These are phyloP conservation scores for Filosporella fistucella DNA, from an alignment of 495 filamentous ascomycete genomes.

Conservation along the genomic window DNA sequence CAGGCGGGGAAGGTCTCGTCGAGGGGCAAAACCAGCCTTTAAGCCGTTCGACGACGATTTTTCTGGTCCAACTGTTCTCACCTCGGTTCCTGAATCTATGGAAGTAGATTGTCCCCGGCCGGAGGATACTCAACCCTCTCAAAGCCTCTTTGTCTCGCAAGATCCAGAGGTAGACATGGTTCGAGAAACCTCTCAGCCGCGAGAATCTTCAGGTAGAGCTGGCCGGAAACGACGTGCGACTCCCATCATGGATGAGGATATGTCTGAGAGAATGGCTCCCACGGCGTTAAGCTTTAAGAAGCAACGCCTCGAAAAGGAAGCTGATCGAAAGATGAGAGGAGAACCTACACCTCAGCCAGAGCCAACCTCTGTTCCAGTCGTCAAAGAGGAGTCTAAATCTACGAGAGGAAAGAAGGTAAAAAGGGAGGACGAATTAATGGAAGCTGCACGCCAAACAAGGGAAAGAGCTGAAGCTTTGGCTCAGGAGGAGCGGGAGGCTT, in stretches of 20 bases:
- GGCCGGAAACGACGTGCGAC: constrained; percentile 41
- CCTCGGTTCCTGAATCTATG: constrained; percentile 19
- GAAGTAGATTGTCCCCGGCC: constrained; percentile 5
- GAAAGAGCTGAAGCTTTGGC: constrained; percentile 64
- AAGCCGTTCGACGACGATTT: constrained; percentile 56
- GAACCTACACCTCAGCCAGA: constrained; percentile 21
- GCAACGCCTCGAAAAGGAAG: constrained; percentile 48
- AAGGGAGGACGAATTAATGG: constrained; percentile 43
- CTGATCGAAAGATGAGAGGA: constrained; percentile 29
- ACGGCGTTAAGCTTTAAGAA: constrained; percentile 70
- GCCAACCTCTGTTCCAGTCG: constrained; percentile 4
- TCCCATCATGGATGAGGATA: constrained; percentile 41
- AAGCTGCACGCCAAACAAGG: constrained; percentile 60
- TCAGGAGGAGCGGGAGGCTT: constrained; percentile 52
- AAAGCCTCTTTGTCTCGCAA: constrained; percentile 36
- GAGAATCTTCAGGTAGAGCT: constrained; percentile 1
- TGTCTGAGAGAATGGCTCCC: constrained; percentile 63
- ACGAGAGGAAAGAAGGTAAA: constrained; percentile 40
- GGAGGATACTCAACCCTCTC: constrained; percentile 21
- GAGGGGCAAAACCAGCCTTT: constrained; percentile 57
- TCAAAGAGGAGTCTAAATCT: constrained; percentile 5
- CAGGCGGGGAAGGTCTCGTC: constrained; percentile 37
- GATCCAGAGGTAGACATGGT: constrained; percentile 11
- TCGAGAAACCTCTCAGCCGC: constrained; percentile 8
- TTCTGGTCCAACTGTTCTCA: constrained; percentile 25